phyloP scores from a whole-genome alignment of 1,139 yeast species.

The Nakaseomyces kungkrabaensis region DNA sequence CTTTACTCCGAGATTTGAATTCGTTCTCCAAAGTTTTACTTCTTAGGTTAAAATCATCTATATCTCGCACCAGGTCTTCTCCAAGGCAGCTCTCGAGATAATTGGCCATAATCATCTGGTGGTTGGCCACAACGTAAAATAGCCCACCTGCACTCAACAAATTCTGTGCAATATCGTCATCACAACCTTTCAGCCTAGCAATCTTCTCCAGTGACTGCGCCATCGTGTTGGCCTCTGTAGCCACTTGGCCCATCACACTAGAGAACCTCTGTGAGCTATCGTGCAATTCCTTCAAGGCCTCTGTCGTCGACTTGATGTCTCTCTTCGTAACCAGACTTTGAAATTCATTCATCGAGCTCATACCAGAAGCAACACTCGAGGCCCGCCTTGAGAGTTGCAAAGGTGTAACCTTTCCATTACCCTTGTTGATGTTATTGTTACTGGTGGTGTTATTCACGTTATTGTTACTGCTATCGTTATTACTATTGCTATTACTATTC shows the following conservation, averaged over 20 bases:
- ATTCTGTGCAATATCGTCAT: constrained; percentile 49
- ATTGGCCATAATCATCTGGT: constrained; percentile 59
- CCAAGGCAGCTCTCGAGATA: constrained; percentile 45
- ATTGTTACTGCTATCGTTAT: constrained; percentile 5
- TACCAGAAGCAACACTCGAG: constrained; percentile 22
- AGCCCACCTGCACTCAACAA: constrained; percentile 67
- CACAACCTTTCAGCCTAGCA: constrained; percentile 61
- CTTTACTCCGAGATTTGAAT: constrained; percentile 46
- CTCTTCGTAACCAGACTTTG: constrained; percentile 50
- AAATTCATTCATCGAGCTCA: constrained; percentile 35
- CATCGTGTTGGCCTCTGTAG: constrained; percentile 61
- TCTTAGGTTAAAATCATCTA: constrained; percentile 35
- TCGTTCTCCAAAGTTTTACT: constrained; percentile 38
- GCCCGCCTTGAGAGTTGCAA: constrained; percentile 12
- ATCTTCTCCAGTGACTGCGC: constrained; percentile 63
- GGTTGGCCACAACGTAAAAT: constrained; percentile 68
- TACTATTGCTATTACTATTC: no score
- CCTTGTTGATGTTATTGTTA: constrained; percentile 1
- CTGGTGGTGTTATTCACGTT: constrained; percentile 1
- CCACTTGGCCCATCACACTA: constrained; percentile 39
- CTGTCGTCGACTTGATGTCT: constrained; percentile 44
- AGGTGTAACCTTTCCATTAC: no score
- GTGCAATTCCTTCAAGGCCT: constrained; percentile 40
- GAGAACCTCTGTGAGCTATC: constrained; percentile 45
- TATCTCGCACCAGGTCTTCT: constrained; percentile 41